phyloP scores from a whole-genome alignment of 1,284 basidiomycete species.

The Porodaedalea pini region DNA sequence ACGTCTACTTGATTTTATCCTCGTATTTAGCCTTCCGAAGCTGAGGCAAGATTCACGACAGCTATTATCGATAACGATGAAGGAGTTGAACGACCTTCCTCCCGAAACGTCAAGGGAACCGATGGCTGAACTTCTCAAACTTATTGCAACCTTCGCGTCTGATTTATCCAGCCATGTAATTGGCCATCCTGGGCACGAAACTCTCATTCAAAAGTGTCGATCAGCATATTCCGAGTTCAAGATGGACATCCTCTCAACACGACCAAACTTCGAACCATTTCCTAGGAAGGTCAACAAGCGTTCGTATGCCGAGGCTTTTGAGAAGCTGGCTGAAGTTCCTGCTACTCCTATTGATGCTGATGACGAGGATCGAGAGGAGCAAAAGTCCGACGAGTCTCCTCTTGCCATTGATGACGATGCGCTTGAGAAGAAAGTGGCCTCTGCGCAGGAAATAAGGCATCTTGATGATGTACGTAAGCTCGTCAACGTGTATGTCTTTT shows the following conservation, averaged over 20 bases:
- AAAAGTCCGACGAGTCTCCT: no score
- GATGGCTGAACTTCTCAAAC: slow-evolving; percentile 5
- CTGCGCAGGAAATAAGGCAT: slow-evolving; percentile 22
- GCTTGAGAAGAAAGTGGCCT: background rate
- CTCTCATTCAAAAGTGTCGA: background rate
- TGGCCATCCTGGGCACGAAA: background rate
- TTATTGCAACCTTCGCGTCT: background rate
- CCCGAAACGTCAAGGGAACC: slow-evolving; percentile 26
- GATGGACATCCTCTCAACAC: background rate
- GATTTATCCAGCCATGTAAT: background rate
- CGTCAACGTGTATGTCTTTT: slow-evolving; percentile 34
- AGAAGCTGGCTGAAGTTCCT: no score
- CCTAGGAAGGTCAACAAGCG: no score
- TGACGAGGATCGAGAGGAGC: no score
- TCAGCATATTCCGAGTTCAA: background rate
- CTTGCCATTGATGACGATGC: slow-evolving; percentile 15
- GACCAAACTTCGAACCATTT: background rate
- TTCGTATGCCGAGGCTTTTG: slow-evolving; percentile 15
- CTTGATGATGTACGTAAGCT: slow-evolving; percentile 32
- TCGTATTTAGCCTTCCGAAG: slow-evolving; percentile 28
- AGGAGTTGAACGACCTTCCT: slow-evolving; percentile 24
- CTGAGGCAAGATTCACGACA: slow-evolving; percentile 25
- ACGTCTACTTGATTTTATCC: no score
- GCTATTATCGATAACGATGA: slow-evolving; percentile 21
- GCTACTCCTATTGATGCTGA: no score